phyloP scores from a whole-genome alignment of 768 basidiomycete species.

The Xanthoconium purpureum region DNA sequence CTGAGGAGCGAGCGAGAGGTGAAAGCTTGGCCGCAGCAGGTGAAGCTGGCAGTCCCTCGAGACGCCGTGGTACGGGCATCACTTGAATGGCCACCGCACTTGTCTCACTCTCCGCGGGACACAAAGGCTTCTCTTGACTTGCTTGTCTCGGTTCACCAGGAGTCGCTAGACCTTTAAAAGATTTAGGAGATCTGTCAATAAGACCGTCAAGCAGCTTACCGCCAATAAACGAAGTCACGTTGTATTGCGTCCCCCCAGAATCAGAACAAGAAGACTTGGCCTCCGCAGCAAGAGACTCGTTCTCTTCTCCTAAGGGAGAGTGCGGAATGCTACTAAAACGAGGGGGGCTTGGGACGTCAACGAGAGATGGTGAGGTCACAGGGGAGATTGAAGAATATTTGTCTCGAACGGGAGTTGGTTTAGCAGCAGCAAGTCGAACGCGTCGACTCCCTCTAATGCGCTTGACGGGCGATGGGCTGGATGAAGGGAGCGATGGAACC shows the following conservation, averaged over 20 bases:
- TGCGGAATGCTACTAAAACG: conserved; percentile 15
- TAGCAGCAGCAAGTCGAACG: conserved; percentile 12
- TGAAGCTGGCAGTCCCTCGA: neutral
- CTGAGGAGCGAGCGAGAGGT: neutral
- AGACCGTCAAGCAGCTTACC: conserved; percentile 29
- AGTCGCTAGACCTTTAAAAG: conserved; percentile 33
- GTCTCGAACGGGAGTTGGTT: conserved; percentile 6
- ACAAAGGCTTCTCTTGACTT: conserved; percentile 2
- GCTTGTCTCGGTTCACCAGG: conserved; percentile 20
- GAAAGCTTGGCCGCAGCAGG: neutral
- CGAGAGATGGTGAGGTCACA: conserved; percentile 22
- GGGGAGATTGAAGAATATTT: conserved; percentile 20
- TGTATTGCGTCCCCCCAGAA: conserved; percentile 57
- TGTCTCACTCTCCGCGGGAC: conserved; percentile 1
- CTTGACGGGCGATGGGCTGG: conserved; percentile 7
- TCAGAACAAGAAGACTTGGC: conserved; percentile 27
- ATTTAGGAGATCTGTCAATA: conserved; percentile 3
- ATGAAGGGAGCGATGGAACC: conserved; percentile 18
- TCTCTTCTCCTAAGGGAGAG: conserved; percentile 16
- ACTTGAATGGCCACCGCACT: neutral
- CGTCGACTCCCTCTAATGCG: conserved; percentile 25
- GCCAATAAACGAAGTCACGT: conserved; percentile 73
- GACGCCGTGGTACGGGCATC: neutral
- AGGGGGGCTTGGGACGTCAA: conserved; percentile 20
- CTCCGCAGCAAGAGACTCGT: conserved; percentile 7